Conservation (phyloP, 2,329 filamentous ascomycete genomes). For the Elsinoe arachidis region DNA sequence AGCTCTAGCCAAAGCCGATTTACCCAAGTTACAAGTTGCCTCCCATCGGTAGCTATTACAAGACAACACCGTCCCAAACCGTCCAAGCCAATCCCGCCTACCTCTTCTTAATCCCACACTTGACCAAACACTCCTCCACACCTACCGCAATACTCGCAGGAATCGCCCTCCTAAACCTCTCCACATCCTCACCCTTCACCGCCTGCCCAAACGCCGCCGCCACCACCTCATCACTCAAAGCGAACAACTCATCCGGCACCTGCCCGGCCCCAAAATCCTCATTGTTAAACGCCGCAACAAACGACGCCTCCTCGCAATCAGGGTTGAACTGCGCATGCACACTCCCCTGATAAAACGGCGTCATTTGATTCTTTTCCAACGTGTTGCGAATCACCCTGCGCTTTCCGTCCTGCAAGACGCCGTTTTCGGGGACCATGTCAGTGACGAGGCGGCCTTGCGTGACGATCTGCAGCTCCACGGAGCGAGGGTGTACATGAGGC, state of each 20-base stretch:
- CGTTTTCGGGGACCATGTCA: constrained; percentile 42
- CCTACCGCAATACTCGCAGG: background rate
- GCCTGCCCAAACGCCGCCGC: constrained; percentile 29
- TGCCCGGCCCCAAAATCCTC: constrained; percentile 37
- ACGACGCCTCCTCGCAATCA: constrained; percentile 36
- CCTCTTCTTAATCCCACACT: background rate
- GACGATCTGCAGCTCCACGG: constrained; percentile 41
- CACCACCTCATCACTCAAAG: constrained; percentile 29
- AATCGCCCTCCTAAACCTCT: background rate
- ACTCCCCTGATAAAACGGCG: constrained; percentile 39
- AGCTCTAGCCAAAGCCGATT: too few species aligned
- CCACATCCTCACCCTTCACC: background rate
- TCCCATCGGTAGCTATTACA: too few species aligned
- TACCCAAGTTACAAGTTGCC: too few species aligned
- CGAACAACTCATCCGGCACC: constrained; percentile 38
- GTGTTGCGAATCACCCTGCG: constrained; percentile 27
- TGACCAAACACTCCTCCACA: background rate
- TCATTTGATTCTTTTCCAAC: constrained; percentile 36
- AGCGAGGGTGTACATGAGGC: constrained; percentile 41
- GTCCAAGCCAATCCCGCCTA: background rate
- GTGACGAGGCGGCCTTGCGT: constrained; percentile 35
- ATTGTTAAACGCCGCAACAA: constrained; percentile 36
- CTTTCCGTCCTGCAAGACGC: constrained; percentile 27
- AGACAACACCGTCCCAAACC: too few species aligned
- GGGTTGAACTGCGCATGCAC: constrained; percentile 45